These are phyloP conservation scores for Durusdinium trenchii DNA, from an alignment of 73 alveolate genomes.

Conservation along the genomic window DNA sequence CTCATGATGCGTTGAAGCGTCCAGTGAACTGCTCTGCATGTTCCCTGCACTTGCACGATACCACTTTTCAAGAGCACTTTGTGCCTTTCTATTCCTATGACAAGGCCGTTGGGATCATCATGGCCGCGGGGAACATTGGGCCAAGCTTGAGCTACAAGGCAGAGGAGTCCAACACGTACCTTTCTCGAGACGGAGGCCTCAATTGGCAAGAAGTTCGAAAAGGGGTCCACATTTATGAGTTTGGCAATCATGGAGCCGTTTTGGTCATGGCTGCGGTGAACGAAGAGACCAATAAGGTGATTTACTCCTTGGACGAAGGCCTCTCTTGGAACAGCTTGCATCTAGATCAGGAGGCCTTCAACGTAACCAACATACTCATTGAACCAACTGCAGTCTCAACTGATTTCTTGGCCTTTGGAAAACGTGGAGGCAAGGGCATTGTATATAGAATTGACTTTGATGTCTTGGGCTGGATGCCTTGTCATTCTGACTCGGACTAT, in stretches of 20 bases:
- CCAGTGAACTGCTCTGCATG: neutral
- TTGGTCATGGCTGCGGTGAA: constrained; percentile 98
- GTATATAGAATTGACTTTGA: constrained; percentile 97
- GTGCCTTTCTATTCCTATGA: constrained; percentile 97
- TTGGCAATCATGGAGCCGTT: constrained; percentile 99
- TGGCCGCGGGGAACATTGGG: constrained; percentile 98
- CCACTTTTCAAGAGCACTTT: constrained; percentile 63
- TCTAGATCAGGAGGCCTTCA: constrained; percentile 95
- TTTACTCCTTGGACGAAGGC: constrained; percentile 97
- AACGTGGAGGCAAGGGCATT: constrained; percentile 20
- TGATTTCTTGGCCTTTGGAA: constrained; percentile 98
- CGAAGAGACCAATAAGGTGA: constrained; percentile 96
- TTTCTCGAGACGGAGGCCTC: constrained; percentile 99
- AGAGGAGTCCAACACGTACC: constrained; percentile 97
- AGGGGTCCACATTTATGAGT: constrained; percentile 97
- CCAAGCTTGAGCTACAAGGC: constrained; percentile 96
- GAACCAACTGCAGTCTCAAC: constrained; percentile 98
- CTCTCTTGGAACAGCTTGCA: constrained; percentile 43
- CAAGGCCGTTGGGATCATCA: constrained; percentile 97
- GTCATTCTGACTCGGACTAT: constrained; percentile 98
- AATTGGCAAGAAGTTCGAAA: constrained; percentile 96
- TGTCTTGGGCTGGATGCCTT: constrained; percentile 97
- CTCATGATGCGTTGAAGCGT: neutral
- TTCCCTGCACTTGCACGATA: constrained; percentile 78
- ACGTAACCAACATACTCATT: constrained; percentile 98